Evolutionary conservation across 2,329 filamentous ascomycete species (phyloP).

Genomic region (Trematosphaeria pertusa): DNA sequence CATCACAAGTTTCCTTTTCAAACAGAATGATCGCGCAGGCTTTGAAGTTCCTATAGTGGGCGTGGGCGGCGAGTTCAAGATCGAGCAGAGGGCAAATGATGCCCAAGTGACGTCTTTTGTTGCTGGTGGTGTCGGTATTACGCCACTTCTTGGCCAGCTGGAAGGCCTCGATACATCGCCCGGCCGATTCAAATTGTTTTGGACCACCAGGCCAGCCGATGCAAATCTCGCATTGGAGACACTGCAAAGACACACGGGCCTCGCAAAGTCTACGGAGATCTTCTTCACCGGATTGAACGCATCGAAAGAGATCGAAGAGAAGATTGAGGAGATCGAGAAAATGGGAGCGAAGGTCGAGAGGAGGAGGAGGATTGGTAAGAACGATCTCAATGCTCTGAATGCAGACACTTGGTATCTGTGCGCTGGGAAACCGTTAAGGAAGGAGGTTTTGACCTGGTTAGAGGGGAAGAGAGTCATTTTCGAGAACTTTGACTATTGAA

Average conservation of each 20-base stretch:
- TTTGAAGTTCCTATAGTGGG: constrained; percentile 74
- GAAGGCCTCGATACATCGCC: constrained; percentile 27
- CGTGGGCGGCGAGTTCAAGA: constrained; percentile 71
- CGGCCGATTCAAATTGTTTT: constrained; percentile 64
- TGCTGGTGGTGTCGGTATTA: constrained; percentile 83
- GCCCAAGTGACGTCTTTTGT: constrained; percentile 65
- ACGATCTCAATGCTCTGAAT: constrained; percentile 50
- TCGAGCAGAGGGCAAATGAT: constrained; percentile 43
- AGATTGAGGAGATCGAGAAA: constrained; percentile 38
- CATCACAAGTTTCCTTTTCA: constrained; percentile 71
- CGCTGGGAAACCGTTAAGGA: constrained; percentile 59
- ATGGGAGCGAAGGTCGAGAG: constrained; percentile 44
- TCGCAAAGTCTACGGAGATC: constrained; percentile 63
- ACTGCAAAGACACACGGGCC: constrained; percentile 59
- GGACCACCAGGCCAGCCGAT: constrained; percentile 71
- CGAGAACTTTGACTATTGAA: constrained; percentile 58
- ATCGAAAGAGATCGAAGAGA: constrained; percentile 31
- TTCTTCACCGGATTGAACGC: constrained; percentile 66
- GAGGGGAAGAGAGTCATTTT: constrained; percentile 54
- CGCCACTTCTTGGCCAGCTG: constrained; percentile 76
- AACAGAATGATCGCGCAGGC: constrained; percentile 58
- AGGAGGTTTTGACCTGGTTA: constrained; percentile 58
- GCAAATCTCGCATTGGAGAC: constrained; percentile 67
- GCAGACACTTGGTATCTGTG: constrained; percentile 66
- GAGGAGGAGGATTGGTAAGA: constrained; percentile 56